Percentiles rank a stretch among this genome's conserved stretches.
These are phyloP conservation scores for Pyricularia sp. DNA, from an alignment of 2,329 filamentous ascomycete species.

Conservation along the genomic window DNA sequence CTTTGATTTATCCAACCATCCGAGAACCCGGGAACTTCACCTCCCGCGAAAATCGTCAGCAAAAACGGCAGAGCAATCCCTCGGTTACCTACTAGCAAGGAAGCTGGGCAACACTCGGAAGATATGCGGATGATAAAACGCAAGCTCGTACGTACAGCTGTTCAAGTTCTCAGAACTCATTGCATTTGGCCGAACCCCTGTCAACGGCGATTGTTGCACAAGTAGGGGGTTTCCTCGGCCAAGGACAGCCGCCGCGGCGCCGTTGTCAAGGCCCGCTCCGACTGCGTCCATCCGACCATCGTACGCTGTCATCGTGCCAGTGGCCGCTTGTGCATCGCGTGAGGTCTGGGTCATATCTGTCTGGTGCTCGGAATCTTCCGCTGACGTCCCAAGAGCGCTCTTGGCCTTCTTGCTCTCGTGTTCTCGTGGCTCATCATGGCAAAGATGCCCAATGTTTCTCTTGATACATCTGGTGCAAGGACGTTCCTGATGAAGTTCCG, in stretches of 20 bases:
- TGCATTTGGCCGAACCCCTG: slow-evolving; percentile 48
- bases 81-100: background rate
- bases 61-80: background rate
- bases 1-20: slow-evolving; percentile 75
- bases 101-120: background rate
- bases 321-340: slow-evolving; percentile 9
- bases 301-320: slow-evolving; percentile 41
- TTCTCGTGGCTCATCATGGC: slow-evolving; percentile 93
- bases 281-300: slow-evolving; percentile 16
- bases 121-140: background rate
- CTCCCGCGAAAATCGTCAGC: background rate
- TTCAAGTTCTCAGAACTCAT: slow-evolving; percentile 49
- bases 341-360: slow-evolving; percentile 28
- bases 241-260: slow-evolving; percentile 28
- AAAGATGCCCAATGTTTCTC: slow-evolving; percentile 94
- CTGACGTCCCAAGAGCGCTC: slow-evolving; percentile 42
- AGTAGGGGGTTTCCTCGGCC: slow-evolving; percentile 44
- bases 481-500: slow-evolving; percentile 51
- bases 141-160: slow-evolving; percentile 47
- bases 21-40: slow-evolving; percentile 60
- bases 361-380: slow-evolving; percentile 47
- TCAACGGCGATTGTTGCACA: slow-evolving; percentile 44
- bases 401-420: slow-evolving; percentile 68
- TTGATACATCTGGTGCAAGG: slow-evolving; percentile 97
- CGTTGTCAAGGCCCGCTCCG: slow-evolving; percentile 24